These are phyloP conservation scores for Phlebiopsis gigantea DNA, from an alignment of 768 basidiomycete genomes.

Conservation along the genomic window DNA sequence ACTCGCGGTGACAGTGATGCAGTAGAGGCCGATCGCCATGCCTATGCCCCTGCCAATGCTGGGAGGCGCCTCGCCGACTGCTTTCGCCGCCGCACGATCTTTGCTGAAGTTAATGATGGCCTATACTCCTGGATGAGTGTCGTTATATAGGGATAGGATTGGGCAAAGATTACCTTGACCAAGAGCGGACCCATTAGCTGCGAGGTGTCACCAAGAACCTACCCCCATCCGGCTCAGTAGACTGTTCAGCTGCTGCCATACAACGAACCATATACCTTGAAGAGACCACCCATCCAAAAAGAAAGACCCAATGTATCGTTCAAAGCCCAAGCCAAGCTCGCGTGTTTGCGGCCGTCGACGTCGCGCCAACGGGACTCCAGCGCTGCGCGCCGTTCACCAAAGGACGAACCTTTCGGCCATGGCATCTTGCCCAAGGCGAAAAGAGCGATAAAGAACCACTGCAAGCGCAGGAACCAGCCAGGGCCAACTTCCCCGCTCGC, in stretches of 20 bases:
- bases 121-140: slow-evolving; percentile 23
- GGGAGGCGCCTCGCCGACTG: slow-evolving; percentile 29
- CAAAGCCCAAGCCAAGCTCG: slow-evolving; percentile 55
- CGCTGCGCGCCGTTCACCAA: slow-evolving; percentile 20
- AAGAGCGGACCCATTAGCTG: slow-evolving; percentile 61
- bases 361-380: slow-evolving; percentile 42
- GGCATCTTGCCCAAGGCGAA: neutral
- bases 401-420: slow-evolving; percentile 11
- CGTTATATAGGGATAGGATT: neutral
- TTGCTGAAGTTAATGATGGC: slow-evolving; percentile 59
- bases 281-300: slow-evolving; percentile 60
- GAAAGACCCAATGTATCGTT: slow-evolving; percentile 52
- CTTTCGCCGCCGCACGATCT: slow-evolving; percentile 35
- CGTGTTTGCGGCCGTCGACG: slow-evolving; percentile 36
- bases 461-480: slow-evolving; percentile 28
- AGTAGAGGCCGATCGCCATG: slow-evolving; percentile 52
- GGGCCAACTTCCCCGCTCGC: slow-evolving; percentile 41
- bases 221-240: too few relatives aligned
- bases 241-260: too few relatives aligned
- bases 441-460: slow-evolving; percentile 36
- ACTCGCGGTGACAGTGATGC: slow-evolving; percentile 43
- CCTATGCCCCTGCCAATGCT: slow-evolving; percentile 52
- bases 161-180: slow-evolving; percentile 37
- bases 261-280: slow-evolving; percentile 40
- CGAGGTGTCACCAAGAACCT: slow-evolving; percentile 57